These are phyloP conservation scores for Leptodontidium sp. DNA, from an alignment of 2,329 filamentous ascomycete genomes.

Conservation along the genomic window DNA sequence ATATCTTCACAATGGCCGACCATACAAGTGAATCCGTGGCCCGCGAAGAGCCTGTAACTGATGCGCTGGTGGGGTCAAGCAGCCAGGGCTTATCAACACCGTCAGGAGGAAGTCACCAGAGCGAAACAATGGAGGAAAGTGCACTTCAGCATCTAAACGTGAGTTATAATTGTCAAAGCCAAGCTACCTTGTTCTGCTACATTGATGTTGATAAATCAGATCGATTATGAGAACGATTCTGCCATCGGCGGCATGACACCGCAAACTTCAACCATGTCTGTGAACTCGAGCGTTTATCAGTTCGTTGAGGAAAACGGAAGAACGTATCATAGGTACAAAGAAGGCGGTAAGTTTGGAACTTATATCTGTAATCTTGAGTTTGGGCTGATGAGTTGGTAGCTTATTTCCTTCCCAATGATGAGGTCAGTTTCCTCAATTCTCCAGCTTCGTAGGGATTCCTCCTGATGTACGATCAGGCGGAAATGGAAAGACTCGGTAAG, in stretches of 20 bases:
- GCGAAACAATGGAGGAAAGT: conserved; percentile 14
- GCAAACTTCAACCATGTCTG: conserved; percentile 13
- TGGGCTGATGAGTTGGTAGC: conserved; percentile 33
- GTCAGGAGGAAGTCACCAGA: conserved; percentile 6
- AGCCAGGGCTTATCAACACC: conserved; percentile 4
- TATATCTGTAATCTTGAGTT: background rate
- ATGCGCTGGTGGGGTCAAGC: background rate
- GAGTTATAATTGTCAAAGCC: background rate
- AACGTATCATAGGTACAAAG: conserved; percentile 54
- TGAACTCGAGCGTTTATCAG: conserved; percentile 22
- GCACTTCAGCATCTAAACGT: conserved; percentile 20
- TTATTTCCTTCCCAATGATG: conserved; percentile 39
- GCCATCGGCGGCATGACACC: conserved; percentile 24
- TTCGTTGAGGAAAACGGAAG: conserved; percentile 54
- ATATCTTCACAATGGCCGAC: background rate
- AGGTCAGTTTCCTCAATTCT: conserved; percentile 25
- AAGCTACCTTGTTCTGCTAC: background rate
- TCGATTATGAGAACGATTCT: conserved; percentile 23
- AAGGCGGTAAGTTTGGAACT: conserved; percentile 44
- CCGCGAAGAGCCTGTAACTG: background rate
- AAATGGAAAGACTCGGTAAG: conserved; percentile 28
- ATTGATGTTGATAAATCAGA: background rate
- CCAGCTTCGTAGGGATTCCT: background rate
- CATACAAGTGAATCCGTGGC: background rate
- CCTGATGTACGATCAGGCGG: conserved; percentile 14